phyloP scores from a whole-genome alignment of 768 basidiomycete genomes.

The Boletus subcaerulescens region DNA sequence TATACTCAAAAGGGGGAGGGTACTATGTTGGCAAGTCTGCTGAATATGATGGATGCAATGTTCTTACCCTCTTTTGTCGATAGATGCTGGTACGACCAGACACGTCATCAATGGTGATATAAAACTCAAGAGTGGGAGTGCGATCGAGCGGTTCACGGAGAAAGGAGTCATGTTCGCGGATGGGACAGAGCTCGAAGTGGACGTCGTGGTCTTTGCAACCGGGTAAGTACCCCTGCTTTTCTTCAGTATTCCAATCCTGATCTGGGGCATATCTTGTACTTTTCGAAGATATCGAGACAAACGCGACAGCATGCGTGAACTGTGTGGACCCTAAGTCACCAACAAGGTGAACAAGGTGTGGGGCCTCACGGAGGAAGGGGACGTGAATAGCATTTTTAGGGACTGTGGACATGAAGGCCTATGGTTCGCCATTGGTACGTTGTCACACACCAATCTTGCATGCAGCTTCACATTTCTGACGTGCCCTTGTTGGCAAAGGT shows the following conservation, averaged over 20 bases:
- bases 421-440: constrained; percentile 29
- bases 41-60: too few relatives aligned
- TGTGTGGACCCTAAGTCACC: constrained; percentile 47
- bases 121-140: constrained; percentile 46
- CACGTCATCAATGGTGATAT: constrained; percentile 47
- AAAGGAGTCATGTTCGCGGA: constrained; percentile 20
- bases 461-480: too few relatives aligned
- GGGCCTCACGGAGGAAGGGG: constrained; percentile 64
- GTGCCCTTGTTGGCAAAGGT: too few relatives aligned
- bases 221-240: constrained; percentile 14
- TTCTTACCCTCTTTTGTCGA: not conserved
- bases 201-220: constrained; percentile 33
- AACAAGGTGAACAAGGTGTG: constrained; percentile 50
- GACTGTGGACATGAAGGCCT: constrained; percentile 36
- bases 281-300: constrained; percentile 44
- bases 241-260: too few relatives aligned
- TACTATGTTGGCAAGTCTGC: constrained; percentile 37
- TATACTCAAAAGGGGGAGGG: constrained; percentile 34
- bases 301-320: constrained; percentile 35
- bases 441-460: too few relatives aligned
- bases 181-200: constrained; percentile 29
- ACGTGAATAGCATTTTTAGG: constrained; percentile 42
- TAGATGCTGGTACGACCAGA: constrained; percentile 41
- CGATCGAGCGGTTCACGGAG: constrained; percentile 30
- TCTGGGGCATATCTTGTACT: not conserved